Percentiles rank a stretch among this genome's conserved stretches.
These are phyloP conservation scores for Epithele typhae DNA, from an alignment of 768 basidiomycete species.

Conservation along the genomic window DNA sequence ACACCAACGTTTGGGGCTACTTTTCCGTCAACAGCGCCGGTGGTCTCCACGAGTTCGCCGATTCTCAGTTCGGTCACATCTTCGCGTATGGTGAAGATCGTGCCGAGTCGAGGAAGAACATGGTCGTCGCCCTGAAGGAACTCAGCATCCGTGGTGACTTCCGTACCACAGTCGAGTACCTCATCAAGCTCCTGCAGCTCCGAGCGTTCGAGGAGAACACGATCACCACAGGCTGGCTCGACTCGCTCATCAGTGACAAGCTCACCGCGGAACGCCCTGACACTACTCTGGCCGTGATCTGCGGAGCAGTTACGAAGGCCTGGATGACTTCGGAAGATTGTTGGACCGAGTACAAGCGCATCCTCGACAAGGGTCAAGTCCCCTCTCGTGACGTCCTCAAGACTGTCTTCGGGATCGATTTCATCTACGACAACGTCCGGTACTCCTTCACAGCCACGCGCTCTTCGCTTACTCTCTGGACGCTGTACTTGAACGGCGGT, in stretches of 20 bases:
- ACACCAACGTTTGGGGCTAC: constrained; percentile 99
- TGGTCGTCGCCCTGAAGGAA: constrained; percentile 99
- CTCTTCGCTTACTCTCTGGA: constrained; percentile 86
- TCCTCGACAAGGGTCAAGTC: constrained; percentile 97
- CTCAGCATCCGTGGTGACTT: constrained; percentile 98
- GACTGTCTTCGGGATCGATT: constrained; percentile 95
- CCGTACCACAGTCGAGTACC: constrained; percentile 96
- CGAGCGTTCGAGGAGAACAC: constrained; percentile 97
- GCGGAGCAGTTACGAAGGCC: constrained; percentile 94
- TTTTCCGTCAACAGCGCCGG: constrained; percentile 96
- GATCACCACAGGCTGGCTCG: constrained; percentile 98
- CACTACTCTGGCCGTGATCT: constrained; percentile 86
- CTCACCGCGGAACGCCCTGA: constrained; percentile 98
- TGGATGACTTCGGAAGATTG: constrained; percentile 87
- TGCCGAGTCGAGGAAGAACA: constrained; percentile 93
- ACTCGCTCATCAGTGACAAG: constrained; percentile 93
- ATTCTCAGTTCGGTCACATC: constrained; percentile 99
- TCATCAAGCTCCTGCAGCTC: constrained; percentile 95
- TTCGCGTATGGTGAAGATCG: constrained; percentile 99
- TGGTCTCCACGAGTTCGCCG: constrained; percentile 97
- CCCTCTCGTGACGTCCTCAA: constrained; percentile 92
- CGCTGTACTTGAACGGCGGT: constrained; percentile 94
- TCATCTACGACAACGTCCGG: constrained; percentile 93
- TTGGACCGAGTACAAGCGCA: constrained; percentile 88
- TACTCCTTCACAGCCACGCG: constrained; percentile 96